Conservation (phyloP, 805 yeast genomes). For the Saccharomyces jurei region DNA sequence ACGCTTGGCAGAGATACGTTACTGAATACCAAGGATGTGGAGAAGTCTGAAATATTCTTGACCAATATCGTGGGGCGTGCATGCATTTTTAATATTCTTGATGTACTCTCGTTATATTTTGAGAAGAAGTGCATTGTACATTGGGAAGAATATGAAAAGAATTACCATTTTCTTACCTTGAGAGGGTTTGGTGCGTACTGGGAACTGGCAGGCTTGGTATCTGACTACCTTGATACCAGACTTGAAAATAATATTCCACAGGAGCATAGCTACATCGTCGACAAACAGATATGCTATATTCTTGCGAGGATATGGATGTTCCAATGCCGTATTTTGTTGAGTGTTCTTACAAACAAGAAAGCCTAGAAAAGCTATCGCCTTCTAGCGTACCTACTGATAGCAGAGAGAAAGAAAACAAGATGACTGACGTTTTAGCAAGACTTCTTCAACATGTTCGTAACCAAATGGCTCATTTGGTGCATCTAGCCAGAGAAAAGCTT, state of each 20-base stretch:
- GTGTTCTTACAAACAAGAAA: slow-evolving; percentile 7
- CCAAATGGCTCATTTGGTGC: slow-evolving; percentile 4
- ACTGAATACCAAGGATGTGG: slow-evolving; percentile 3
- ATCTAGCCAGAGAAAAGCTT: slow-evolving; percentile 2
- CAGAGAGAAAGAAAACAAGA: neutral
- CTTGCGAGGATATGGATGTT: slow-evolving; percentile 9
- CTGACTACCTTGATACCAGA: slow-evolving; percentile 6
- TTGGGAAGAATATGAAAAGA: slow-evolving; percentile 2
- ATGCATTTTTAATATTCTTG: slow-evolving; percentile 7
- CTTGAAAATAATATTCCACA: neutral
- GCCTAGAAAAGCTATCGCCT: neutral
- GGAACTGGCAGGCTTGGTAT: slow-evolving; percentile 1
- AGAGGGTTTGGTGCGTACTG: slow-evolving; percentile 3
- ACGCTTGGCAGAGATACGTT: slow-evolving; percentile 7
- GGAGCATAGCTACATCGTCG: slow-evolving; percentile 5
- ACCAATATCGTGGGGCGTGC: slow-evolving; percentile 10
- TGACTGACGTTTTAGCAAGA: neutral
- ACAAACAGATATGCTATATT: slow-evolving; percentile 10
- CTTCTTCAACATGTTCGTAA: slow-evolving; percentile 1
- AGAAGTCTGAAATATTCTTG: slow-evolving; percentile 7
- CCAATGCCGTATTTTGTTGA: slow-evolving; percentile 8
- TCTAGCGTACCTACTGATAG: neutral
- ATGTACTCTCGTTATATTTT: slow-evolving; percentile 9
- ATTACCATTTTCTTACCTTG: slow-evolving; percentile 6
- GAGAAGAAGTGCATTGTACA: slow-evolving; percentile 6